Conservation (phyloP, 2,329 filamentous ascomycete species). For the Acrocalymma vagum region DNA sequence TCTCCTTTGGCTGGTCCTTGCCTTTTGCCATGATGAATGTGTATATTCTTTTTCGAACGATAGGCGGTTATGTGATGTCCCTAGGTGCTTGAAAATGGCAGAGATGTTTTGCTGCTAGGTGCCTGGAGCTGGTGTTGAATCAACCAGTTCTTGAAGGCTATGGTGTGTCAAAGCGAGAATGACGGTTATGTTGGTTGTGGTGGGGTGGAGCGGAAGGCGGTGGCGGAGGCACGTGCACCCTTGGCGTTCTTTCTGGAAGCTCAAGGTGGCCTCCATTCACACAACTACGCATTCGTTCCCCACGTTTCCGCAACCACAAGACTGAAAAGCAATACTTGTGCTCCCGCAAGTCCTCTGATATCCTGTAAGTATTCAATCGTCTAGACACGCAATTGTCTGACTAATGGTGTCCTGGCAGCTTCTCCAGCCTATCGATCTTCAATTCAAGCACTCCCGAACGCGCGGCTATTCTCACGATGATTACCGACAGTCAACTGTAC, state of each 20-base stretch:
- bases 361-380: slow-evolving; percentile 7
- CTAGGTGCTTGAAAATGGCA: too few relatives aligned
- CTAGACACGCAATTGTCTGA: neutral
- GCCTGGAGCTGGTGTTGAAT: slow-evolving; percentile 22
- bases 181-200: slow-evolving; percentile 41
- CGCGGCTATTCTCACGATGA: slow-evolving; percentile 72
- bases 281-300: slow-evolving; percentile 13
- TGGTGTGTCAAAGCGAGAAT: slow-evolving; percentile 44
- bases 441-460: slow-evolving; percentile 27
- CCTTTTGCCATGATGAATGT: slow-evolving; percentile 75
- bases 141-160: too few relatives aligned
- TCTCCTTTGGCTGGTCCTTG: slow-evolving; percentile 56
- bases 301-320: neutral
- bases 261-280: slow-evolving; percentile 33
- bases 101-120: slow-evolving; percentile 21
- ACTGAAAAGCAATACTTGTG: slow-evolving; percentile 6
- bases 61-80: too few relatives aligned
- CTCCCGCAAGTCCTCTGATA: neutral
- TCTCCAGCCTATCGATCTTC: slow-evolving; percentile 7
- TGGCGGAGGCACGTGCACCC: slow-evolving; percentile 27
- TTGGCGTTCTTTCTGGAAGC: slow-evolving; percentile 22
- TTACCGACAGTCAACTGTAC: slow-evolving; percentile 92
- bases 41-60: too few relatives aligned
- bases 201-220: slow-evolving; percentile 27
- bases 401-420: slow-evolving; percentile 27